Evolutionary conservation across 1,284 basidiomycete species (phyloP), one percentile per base, ranked within the genome.

Genomic region (Leccinum griseonigrum): DNA sequence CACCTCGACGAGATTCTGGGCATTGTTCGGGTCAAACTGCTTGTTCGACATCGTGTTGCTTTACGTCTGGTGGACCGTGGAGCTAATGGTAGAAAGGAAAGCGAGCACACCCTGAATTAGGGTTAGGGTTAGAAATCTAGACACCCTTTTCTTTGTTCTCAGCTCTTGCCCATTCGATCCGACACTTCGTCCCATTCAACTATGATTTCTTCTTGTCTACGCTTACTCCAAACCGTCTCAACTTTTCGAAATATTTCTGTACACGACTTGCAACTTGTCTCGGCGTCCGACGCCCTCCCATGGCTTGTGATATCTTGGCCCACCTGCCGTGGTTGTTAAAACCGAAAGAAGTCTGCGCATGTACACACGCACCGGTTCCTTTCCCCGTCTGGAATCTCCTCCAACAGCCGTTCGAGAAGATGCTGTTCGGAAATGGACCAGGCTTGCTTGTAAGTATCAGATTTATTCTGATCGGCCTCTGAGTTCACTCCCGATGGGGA

Each of bases 1-100:
- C 73, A 92, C 91, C 83, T 96, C 95, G 65, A 87, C 80, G 69
- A 90, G 81, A 80, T 98, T 98, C 76, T 94, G 92, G 11, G 95
- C 92, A 63, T 85, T 90, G 69, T 94, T 84, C 48, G 94, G 84
- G 78, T 95, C 91, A 73, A 97, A 95, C 68, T 81, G 78, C 63
- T 73, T 64, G 34, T 63, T 69, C 18, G 74, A 65, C 73, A 76
- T 72, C 60, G 68, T 64, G 59, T 50, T 63, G 7, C 36, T 64
- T 75, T 69, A 67, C 67, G 68, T 72, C 62, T 59, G 48, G 38
- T n/a, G 46, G 22, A 22, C 11, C 18, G 62, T 64, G 29, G 60
- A 29, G n/a, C 32, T 31, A 22, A 22, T 22, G 43, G 88, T n/a
- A 86, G 8, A 14, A 54, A 36, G 13, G n/a, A 29, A 73, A 43